Base-by-base conservation (phyloP, 805 yeast genomes). In the Vanderwaltozyma tropicalis region DNA sequence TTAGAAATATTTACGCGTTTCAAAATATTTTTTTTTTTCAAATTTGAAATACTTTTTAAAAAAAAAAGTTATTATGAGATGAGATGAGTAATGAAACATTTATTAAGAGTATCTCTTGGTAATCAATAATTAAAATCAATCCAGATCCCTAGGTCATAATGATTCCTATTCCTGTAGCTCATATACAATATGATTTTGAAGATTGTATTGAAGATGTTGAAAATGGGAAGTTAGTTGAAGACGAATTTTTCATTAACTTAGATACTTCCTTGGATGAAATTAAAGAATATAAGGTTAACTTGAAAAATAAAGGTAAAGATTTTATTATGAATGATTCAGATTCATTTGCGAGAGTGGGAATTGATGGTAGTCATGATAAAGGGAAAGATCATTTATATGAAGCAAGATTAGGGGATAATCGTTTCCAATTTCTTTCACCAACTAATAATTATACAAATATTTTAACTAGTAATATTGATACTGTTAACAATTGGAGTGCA, bases 121-220 rank as follows among this genome's bases (percentile, higher is more conserved):
- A n/a, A n/a, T n/a, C n/a, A n/a, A n/a, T n/a, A n/a, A n/a, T n/a
- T n/a, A n/a, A n/a, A n/a, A n/a, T n/a, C n/a, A n/a, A n/a, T n/a
- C n/a, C n/a, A n/a, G n/a, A n/a, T n/a, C n/a, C n/a, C n/a, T n/a
- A n/a, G n/a, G n/a, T n/a, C n/a, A n/a, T n/a, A n/a, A 35, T 35
- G 38, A 17, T 22, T 1, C n/a, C 17, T 18, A 31, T 34, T n/a
- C 19, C 43, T 5, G 43, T 48, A 16, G 45, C 47, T 20, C 56
- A 57, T n/a, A 57, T 72, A 3, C 80, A 76, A 52, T 59, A 67
- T 4, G 53, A 68, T 7, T 70, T 72, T 40, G 47, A 51, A 19
- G 74, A 68, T 1, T 71, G 66, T 7, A 55, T 72, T 13, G 33
- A 45, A 0, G 77, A 70, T 35, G 66, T 63, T 0, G 38, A 37